Base-by-base conservation (phyloP, 108 stramenopile genomes). In the Cyclostephanos invisitatus region DNA sequence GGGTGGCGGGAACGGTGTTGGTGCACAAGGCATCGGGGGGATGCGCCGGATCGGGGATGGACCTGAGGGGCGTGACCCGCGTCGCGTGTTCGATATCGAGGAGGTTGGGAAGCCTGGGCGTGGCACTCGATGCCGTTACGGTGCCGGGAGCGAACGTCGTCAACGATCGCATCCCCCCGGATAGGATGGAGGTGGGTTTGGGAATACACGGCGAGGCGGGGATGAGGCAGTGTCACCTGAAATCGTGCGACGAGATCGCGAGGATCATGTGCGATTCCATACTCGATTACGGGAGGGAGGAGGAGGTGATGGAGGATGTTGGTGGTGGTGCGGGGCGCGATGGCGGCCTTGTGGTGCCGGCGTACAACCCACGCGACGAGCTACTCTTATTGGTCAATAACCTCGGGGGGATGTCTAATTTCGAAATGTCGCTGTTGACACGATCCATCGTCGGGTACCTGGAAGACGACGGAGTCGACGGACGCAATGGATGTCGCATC, bases 151-250 rank as follows among this genome's bases (percentile, higher is more conserved):
- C 86, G 36, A 75, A 79, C 12, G 60, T 67, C 1, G 81, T 91
- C 44, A 92, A 92, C 64, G 80, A 90, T 75, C 80, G 93, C 50
- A 68, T 93, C 69, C 46, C 73, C 10, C 61, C 74, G 17, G 18
- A 53, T 18, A 84, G 84, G 28, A 90, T 96, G 77, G 98, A 99
- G 72, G 79, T 99, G 68, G 94, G 98, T 0, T 71, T 99, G 46
- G 99, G 99, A 1, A 99, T 99, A 60, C 98, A 99, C 71, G 99
- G 98, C 7, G 99, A 99, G 85, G 94, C 96, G 7, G 99, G 99
- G 2, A 75, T 90, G 65, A 73, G 67, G 62, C 89, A 92, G 64
- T 84, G 83, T 20, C 81, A 86, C 0, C 47, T 96, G 29, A 62
- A 86, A 83, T 78, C 84, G 20, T 92, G 92, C 8, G 72, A 94